Evolutionary conservation across 2,329 filamentous ascomycete species (phyloP), one percentile per base, ranked within the genome.

Genomic region (Xylariomycetidae sp.): DNA sequence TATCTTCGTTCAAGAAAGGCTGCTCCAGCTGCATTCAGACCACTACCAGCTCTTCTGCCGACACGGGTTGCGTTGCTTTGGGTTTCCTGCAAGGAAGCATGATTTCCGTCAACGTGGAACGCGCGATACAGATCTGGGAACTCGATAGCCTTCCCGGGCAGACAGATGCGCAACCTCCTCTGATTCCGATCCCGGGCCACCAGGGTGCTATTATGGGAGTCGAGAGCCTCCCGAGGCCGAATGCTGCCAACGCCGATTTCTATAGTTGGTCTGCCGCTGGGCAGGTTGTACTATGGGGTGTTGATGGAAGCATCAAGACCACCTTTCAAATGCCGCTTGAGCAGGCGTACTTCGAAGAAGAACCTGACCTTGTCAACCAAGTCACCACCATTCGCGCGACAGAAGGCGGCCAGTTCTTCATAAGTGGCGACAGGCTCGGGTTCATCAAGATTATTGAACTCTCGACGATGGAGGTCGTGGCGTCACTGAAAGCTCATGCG

Each of bases 191-290:
- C 26, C 71, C 78, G 2, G 78, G 77, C 10, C 74, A 79, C 37
- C 74, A 75, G 10, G 76, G 80, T 31, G 61, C 77, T 1, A 74
- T 82, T n/a, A 58, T 88, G 25, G 92, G 92, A 10, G 79, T 95
- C 1, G 74, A 79, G 32, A 59, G 78, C 1, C 61, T 95, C 4
- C 58, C 69, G 3, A 64, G 65, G 15, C 69, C 76, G 0, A 84
- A 85, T 38, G 56, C 65, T 4, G 61, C 76, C 16, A 68, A 74
- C 15, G 80, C 86, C 1, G 74, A 80, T 7, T 95, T 96, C 52
- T 80, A 89, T 44, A 95, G 89, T 0, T 98, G 89, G 85, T 89
- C 90, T 2, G 76, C 74, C 15, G 79, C 80, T 32, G 92, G 92
- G 5, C 78, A 74, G 12, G 73, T 96, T 31, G 75, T 85, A 16